phyloP scores from a whole-genome alignment of 1,284 basidiomycete genomes.

The Rhodotorula sp. region DNA sequence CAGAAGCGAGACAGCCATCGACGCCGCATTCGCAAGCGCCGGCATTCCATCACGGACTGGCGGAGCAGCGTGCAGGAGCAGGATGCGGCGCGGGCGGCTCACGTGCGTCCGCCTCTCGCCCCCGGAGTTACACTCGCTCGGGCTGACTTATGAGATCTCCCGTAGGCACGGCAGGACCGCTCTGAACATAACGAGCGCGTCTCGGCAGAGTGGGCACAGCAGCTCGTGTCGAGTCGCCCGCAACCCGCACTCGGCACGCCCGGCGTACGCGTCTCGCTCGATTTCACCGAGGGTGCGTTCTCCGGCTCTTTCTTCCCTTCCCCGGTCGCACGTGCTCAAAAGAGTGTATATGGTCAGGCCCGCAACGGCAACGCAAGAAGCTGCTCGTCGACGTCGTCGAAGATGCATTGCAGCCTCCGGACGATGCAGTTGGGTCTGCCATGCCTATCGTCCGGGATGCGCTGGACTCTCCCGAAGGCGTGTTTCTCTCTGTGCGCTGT shows the following conservation, averaged over 20 bases:
- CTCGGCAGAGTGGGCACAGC: conserved; percentile 13
- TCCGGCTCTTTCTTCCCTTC: no score
- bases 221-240: background rate
- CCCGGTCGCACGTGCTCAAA: no score
- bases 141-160: background rate
- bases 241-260: background rate
- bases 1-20: conserved; percentile 2
- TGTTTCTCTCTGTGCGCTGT: no score
- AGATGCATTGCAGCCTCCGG: no score
- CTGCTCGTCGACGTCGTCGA: background rate
- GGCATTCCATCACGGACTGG: conserved; percentile 15
- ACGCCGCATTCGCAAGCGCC: conserved; percentile 12
- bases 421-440: no score
- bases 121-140: no score
- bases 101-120: background rate
- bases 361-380: conserved; percentile 29
- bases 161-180: conserved; percentile 21
- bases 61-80: conserved; percentile 18
- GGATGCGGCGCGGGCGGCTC: conserved; percentile 13
- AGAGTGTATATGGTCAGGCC: background rate
- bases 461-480: no score
- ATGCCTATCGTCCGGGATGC: no score
- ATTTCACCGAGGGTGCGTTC: conserved; percentile 26
- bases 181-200: conserved; percentile 8
- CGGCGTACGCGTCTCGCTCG: conserved; percentile 2